These are phyloP conservation scores for Kluyveromyces dobzhanskii DNA, from an alignment of 805 yeast genomes.

Conservation along the genomic window DNA sequence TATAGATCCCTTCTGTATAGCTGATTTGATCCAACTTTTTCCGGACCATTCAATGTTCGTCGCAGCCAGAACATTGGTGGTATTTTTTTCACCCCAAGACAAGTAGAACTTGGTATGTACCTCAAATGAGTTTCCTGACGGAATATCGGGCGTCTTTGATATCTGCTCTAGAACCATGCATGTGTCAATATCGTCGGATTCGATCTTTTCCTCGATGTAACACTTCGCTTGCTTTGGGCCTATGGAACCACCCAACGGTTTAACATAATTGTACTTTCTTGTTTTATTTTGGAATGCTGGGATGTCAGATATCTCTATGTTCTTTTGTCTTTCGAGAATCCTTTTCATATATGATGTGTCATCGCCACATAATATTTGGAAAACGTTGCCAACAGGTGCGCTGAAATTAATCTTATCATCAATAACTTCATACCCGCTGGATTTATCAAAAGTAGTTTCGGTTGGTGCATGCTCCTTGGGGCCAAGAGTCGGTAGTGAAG, in stretches of 20 bases:
- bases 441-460: conserved; percentile 33
- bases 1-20: conserved; percentile 67
- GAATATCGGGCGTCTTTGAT: conserved; percentile 66
- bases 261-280: conserved; percentile 47
- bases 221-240: conserved; percentile 72
- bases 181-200: conserved; percentile 38
- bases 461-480: conserved; percentile 41
- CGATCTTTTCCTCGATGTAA: conserved; percentile 46
- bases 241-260: conserved; percentile 53
- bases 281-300: conserved; percentile 34
- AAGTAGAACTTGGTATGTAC: conserved; percentile 52
- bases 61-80: conserved; percentile 44
- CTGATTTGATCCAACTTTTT: conserved; percentile 67
- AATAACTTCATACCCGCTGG: conserved; percentile 44
- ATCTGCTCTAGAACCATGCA: conserved; percentile 39
- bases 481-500: conserved; percentile 27
- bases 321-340: conserved; percentile 50
- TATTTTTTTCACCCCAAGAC: conserved; percentile 55
- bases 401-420: conserved; percentile 39
- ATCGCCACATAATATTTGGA: conserved; percentile 50
- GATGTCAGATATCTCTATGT: conserved; percentile 48
- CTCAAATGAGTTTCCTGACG: conserved; percentile 61
- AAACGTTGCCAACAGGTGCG: conserved; percentile 64
- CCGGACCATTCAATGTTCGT: conserved; percentile 65
- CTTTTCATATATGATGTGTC: conserved; percentile 41